Evolutionary conservation across 768 basidiomycete genomes (phyloP).

Genomic region (Tulasnella calospora): DNA sequence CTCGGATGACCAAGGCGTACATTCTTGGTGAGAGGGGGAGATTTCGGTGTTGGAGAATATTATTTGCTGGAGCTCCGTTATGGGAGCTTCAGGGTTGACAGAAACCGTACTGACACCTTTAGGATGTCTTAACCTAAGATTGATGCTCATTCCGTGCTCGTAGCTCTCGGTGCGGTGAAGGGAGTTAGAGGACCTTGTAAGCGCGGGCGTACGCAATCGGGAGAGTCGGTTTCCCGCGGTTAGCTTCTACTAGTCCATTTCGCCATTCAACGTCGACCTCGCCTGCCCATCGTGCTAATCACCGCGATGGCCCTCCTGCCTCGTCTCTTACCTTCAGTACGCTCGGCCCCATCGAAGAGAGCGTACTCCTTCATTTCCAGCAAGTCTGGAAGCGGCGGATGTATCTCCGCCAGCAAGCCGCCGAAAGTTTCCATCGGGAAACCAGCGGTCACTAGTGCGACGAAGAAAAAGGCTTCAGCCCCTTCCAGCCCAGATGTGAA

Average conservation of each 20-base stretch:
- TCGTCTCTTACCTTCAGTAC: slow-evolving; percentile 9
- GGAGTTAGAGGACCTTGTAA: background rate
- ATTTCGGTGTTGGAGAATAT: slow-evolving; percentile 67
- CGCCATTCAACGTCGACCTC: slow-evolving; percentile 1
- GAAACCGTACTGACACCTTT: slow-evolving; percentile 76
- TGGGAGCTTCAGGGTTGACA: slow-evolving; percentile 59
- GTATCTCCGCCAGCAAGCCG: slow-evolving; percentile 26
- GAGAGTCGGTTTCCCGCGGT: slow-evolving; percentile 9
- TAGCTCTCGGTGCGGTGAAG: background rate
- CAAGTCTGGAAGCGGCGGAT: slow-evolving; percentile 27
- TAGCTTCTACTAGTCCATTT: background rate
- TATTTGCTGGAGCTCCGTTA: slow-evolving; percentile 69
- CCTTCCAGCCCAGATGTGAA: background rate
- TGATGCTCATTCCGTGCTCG: slow-evolving; percentile 16
- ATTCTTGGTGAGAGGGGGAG: slow-evolving; percentile 65
- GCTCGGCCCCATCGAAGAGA: slow-evolving; percentile 7
- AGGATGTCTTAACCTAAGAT: slow-evolving; percentile 65
- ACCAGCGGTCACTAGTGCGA: slow-evolving; percentile 8
- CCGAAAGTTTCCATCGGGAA: slow-evolving; percentile 23
- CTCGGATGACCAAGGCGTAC: slow-evolving; percentile 40
- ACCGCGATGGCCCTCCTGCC: slow-evolving; percentile 12
- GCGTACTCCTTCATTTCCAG: slow-evolving; percentile 30
- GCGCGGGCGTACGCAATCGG: background rate
- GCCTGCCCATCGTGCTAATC: background rate
- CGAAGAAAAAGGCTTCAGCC: background rate